Conservation (phyloP, 352 stramenopile species). For the Pythium rhizo-oryzae region DNA sequence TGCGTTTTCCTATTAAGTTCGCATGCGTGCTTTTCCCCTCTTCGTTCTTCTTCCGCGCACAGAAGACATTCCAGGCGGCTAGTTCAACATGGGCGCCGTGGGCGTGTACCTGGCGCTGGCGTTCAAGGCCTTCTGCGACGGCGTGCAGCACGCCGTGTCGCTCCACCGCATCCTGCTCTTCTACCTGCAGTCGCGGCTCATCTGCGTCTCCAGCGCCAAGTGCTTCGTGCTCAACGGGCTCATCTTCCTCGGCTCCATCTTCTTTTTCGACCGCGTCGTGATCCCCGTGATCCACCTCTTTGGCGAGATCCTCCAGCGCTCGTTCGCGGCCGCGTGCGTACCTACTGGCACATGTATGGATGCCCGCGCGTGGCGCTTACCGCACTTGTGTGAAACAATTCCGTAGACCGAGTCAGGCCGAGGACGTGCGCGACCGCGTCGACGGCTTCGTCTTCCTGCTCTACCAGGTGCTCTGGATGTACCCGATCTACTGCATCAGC, state of each 20-base stretch:
- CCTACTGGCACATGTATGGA: no score
- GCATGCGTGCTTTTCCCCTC: not conserved
- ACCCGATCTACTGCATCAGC: constrained; percentile 91
- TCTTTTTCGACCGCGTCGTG: constrained; percentile 85
- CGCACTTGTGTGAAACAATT: no score
- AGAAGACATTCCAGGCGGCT: not conserved
- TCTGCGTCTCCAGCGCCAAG: constrained; percentile 86
- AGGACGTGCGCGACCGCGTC: constrained; percentile 75
- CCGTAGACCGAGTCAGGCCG: constrained; percentile 49
- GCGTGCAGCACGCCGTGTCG: constrained; percentile 86
- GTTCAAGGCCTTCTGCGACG: constrained; percentile 84
- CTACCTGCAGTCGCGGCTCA: constrained; percentile 84
- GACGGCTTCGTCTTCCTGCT: constrained; percentile 86
- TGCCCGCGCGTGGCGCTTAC: no score
- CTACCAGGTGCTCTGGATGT: constrained; percentile 92
- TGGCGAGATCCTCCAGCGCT: constrained; percentile 74
- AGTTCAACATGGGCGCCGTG: constrained; percentile 22
- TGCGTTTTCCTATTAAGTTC: constrained; percentile 7
- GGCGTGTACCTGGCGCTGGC: constrained; percentile 56
- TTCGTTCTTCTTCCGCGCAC: constrained; percentile 21
- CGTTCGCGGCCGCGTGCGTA: constrained; percentile 62
- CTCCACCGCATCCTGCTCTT: constrained; percentile 86
- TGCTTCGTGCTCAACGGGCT: constrained; percentile 90
- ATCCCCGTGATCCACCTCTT: constrained; percentile 90
- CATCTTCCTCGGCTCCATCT: constrained; percentile 90